phyloP scores from a whole-genome alignment of 108 stramenopile species.

The Schizochytrium sp. region DNA sequence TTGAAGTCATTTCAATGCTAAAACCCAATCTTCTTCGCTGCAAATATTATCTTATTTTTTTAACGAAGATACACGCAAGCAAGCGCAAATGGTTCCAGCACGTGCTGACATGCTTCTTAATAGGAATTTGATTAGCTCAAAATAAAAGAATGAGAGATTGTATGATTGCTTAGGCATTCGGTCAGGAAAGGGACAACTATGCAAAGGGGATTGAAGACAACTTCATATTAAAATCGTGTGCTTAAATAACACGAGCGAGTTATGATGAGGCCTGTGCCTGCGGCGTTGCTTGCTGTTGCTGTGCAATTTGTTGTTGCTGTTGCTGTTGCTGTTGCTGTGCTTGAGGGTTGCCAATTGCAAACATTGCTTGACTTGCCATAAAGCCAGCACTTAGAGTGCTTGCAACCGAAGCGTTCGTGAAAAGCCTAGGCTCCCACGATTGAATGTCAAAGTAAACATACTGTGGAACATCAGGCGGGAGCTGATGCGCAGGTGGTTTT shows the following conservation, averaged over 20 bases:
- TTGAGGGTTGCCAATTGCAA: constrained; percentile 14
- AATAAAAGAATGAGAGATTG: too few species aligned
- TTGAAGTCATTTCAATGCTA: too few species aligned
- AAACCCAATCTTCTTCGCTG: too few species aligned
- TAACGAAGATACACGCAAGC: too few species aligned
- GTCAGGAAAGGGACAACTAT: too few species aligned
- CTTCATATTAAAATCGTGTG: too few species aligned
- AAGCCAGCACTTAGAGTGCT: constrained; percentile 34
- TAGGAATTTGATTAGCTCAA: too few species aligned
- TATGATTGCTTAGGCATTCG: too few species aligned
- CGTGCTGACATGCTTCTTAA: too few species aligned
- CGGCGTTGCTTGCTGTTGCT: neutral
- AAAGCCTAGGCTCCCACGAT: constrained; percentile 67
- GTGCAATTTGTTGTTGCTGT: neutral
- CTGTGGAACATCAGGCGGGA: constrained; percentile 60
- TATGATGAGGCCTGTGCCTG: neutral
- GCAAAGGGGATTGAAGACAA: too few species aligned
- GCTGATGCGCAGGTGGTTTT: constrained; percentile 4
- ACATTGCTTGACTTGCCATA: constrained; percentile 27
- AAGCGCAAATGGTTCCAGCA: too few species aligned
- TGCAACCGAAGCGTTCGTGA: constrained; percentile 43
- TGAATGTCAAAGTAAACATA: constrained; percentile 75
- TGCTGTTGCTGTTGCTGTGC: constrained; percentile 10
- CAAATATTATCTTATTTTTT: too few species aligned
- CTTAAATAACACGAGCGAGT: neutral